Evolutionary conservation across 139 green algal genomes (phyloP).

Genomic region (Astrephomene gubernaculifera): DNA sequence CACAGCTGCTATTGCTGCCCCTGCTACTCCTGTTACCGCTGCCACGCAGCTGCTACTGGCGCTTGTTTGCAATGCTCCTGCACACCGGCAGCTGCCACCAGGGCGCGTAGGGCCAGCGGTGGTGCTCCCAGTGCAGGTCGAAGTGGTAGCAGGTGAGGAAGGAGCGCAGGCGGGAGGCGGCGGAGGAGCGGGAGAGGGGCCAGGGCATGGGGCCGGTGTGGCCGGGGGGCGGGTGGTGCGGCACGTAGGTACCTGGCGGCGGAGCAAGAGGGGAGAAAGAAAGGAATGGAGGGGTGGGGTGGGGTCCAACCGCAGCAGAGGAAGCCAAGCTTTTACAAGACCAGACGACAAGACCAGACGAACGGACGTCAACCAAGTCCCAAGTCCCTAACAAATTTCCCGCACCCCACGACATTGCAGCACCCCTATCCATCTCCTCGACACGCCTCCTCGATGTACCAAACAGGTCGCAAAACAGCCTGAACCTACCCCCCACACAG

Average conservation of each 20-base stretch:
- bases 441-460: too few species aligned
- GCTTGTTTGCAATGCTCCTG: not conserved
- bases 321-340: too few species aligned
- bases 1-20: not conserved
- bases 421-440: too few species aligned
- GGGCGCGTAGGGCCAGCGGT: conserved; percentile 64
- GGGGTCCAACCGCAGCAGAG: too few species aligned
- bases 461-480: too few species aligned
- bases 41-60: not conserved
- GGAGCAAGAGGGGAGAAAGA: not conserved
- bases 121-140: conserved; percentile 58
- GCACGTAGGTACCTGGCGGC: conserved; percentile 56
- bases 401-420: too few species aligned
- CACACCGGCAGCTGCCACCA: conserved; percentile 63
- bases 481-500: too few species aligned
- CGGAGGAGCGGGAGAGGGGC: conserved; percentile 47
- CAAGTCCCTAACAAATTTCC: too few species aligned
- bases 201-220: conserved; percentile 52
- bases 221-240: conserved; percentile 34
- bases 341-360: too few species aligned
- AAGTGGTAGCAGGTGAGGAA: conserved; percentile 70
- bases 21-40: not conserved
- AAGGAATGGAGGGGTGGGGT: not conserved
- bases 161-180: conserved; percentile 20
- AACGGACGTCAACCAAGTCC: too few species aligned